phyloP scores from a whole-genome alignment of 2,329 filamentous ascomycete genomes.

The Ophiostoma fasciatum region DNA sequence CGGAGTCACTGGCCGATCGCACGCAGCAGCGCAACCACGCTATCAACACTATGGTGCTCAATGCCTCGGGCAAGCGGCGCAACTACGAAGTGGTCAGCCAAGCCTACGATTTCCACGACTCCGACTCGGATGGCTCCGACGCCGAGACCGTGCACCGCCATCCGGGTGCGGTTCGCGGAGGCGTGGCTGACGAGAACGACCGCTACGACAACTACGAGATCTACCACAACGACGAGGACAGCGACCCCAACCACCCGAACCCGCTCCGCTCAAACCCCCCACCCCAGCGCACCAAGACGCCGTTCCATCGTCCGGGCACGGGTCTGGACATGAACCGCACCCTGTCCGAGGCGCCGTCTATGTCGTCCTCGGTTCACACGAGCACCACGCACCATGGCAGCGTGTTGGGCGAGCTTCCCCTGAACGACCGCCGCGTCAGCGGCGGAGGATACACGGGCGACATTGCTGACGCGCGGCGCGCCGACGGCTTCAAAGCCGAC shows the following conservation, averaged over 20 bases:
- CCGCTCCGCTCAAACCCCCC: constrained; percentile 37
- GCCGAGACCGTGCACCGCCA: constrained; percentile 22
- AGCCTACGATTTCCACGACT: constrained; percentile 23
- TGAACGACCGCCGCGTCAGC: constrained; percentile 28
- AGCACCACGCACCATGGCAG: constrained; percentile 13
- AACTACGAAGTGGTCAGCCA: constrained; percentile 33
- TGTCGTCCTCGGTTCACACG: constrained; percentile 9
- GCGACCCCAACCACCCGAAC: constrained; percentile 28
- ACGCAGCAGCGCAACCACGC: constrained; percentile 37
- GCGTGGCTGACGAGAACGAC: constrained; percentile 20
- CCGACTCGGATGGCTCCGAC: constrained; percentile 16
- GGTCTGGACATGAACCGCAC: constrained; percentile 13
- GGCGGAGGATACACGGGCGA: constrained; percentile 19
- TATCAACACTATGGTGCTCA: constrained; percentile 19
- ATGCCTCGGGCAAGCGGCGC: constrained; percentile 20
- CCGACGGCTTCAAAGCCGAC: neutral
- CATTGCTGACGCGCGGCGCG: constrained; percentile 6
- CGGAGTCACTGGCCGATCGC: constrained; percentile 37
- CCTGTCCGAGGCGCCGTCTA: constrained; percentile 11
- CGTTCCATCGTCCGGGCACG: constrained; percentile 18
- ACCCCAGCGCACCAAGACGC: constrained; percentile 10
- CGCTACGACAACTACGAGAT: constrained; percentile 14
- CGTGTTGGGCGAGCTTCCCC: constrained; percentile 28
- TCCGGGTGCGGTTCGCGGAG: constrained; percentile 23
- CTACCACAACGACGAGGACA: constrained; percentile 13